Evolutionary conservation across 192 early-diverging fungal species (phyloP), one percentile per base, ranked within the genome.

Genomic region (Backusella tuberculispora): DNA sequence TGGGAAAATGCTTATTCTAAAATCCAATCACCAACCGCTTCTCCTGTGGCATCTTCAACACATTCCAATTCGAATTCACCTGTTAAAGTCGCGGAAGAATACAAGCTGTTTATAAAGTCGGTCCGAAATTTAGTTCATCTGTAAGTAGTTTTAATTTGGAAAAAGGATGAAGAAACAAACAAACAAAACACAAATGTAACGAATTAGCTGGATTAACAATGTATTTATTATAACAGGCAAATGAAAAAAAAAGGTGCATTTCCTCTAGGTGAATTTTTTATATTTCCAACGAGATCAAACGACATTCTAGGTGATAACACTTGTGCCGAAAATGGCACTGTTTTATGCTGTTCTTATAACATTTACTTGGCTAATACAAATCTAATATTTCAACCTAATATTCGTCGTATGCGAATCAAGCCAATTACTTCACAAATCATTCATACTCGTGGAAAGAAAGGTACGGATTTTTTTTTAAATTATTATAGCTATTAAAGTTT

Each of bases 1-100:
- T 80, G 79, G 79, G 79, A 80, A 70, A 80, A 67, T 24, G 72
- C 76, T 14, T 76, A 64, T 56, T 53, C 71, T 5, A 76, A 56
- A 43, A 68, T 50, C 12, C 63, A 47, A 47, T 78, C 76, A 63
- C 79, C 71, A 26, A 70, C 46, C 13, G 64, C 70, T 6, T 78
- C 76, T 8, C 76, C 76, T 50, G 37, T 77, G 15, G 53, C 72
- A 9, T 56, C 71, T 13, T 50, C 64, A 34, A 13, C 72, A 1
- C 72, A 72, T 41, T 37, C 67, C 13, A 76, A 73, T 26, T 43
- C 74, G 6, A 66, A 66, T 45, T 38, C 74, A 1, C 60, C 72
- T 17, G 75, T 76, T n/a, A 72, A 71, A 5, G 48, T 80, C 7
- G 50, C 67, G 5, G 56, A 74, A 45, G 79, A 80, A 65, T 80